These are phyloP conservation scores for Erythrobasidium hasegawianum DNA, from an alignment of 1,284 basidiomycete species.

Conservation along the genomic window DNA sequence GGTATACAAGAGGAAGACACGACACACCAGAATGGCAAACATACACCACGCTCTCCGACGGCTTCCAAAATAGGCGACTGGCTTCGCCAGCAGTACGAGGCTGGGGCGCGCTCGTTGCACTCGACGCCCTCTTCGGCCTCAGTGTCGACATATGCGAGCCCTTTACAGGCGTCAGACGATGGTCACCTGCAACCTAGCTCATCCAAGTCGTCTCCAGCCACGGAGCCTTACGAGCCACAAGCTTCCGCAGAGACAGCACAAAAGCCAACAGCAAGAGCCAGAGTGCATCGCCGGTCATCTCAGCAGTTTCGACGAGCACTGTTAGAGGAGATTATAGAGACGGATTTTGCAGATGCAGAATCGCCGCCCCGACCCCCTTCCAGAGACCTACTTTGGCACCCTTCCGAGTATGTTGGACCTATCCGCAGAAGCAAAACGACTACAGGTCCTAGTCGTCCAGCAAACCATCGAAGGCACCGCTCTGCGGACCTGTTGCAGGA, in stretches of 20 bases:
- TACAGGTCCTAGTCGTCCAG: not conserved
- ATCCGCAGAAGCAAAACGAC: constrained; percentile 5
- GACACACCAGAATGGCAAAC: not conserved
- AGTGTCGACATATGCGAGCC: not conserved
- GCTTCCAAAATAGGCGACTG: constrained; percentile 19
- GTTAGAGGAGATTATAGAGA: constrained; percentile 13
- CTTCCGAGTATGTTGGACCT: constrained; percentile 25
- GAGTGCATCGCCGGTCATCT: not conserved
- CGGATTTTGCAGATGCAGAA: constrained; percentile 13
- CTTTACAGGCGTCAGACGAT: no score
- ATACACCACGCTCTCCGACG: not conserved
- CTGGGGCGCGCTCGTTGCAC: not conserved
- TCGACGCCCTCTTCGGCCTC: not conserved
- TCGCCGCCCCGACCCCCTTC: not conserved
- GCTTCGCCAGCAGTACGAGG: constrained; percentile 28
- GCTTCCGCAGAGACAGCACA: not conserved
- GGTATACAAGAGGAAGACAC: not conserved
- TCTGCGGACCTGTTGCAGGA: not conserved
- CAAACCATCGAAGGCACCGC: not conserved
- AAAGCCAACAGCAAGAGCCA: not conserved
- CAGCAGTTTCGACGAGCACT: constrained; percentile 3
- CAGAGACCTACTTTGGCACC: constrained; percentile 20
- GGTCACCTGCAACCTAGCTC: no score
- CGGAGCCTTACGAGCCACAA: no score
- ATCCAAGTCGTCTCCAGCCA: no score